phyloP scores from a whole-genome alignment of 345 rosid species.

The Hirschfeldia incana region DNA sequence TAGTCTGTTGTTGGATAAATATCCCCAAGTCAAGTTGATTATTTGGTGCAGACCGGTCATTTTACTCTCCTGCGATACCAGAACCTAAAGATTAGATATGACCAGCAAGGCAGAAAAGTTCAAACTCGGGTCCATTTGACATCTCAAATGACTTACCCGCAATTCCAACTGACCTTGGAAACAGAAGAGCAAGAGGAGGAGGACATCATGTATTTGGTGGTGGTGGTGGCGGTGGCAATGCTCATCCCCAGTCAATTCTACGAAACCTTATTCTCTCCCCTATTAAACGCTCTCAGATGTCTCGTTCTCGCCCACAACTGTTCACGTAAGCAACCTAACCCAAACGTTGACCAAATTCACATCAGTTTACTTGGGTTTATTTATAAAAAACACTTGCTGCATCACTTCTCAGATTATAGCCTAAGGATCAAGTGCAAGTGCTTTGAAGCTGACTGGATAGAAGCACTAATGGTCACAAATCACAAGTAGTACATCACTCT shows the following conservation, averaged over 20 bases:
- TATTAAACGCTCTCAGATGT: constrained; percentile 86
- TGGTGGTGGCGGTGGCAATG: constrained; percentile 33
- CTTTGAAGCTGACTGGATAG: constrained; percentile 25
- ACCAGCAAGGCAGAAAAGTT: constrained; percentile 84
- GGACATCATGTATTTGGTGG: constrained; percentile 49
- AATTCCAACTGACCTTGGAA: constrained; percentile 57
- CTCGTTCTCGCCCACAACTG: constrained; percentile 65
- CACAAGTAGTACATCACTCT: constrained; percentile 25
- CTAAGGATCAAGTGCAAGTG: constrained; percentile 12
- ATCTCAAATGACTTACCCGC: constrained; percentile 62
- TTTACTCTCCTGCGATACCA: constrained; percentile 87
- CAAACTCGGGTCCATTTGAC: constrained; percentile 53
- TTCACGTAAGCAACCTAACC: constrained; percentile 59
- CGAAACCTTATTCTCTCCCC: constrained; percentile 92
- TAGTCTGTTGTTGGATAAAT: constrained; percentile 36
- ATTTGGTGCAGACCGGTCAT: constrained; percentile 77
- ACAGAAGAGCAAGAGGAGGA: constrained; percentile 49
- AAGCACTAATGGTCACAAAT: constrained; percentile 16
- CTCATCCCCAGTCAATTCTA: constrained; percentile 68
- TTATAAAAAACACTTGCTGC: background rate
- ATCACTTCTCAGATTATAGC: constrained; percentile 34
- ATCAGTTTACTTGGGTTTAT: constrained; percentile 3
- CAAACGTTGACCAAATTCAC: background rate
- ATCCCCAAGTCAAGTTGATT: constrained; percentile 70
- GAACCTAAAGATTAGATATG: constrained; percentile 84